phyloP scores from a whole-genome alignment of 2,329 filamentous ascomycete genomes.

The Trichoderma arundinaceum region DNA sequence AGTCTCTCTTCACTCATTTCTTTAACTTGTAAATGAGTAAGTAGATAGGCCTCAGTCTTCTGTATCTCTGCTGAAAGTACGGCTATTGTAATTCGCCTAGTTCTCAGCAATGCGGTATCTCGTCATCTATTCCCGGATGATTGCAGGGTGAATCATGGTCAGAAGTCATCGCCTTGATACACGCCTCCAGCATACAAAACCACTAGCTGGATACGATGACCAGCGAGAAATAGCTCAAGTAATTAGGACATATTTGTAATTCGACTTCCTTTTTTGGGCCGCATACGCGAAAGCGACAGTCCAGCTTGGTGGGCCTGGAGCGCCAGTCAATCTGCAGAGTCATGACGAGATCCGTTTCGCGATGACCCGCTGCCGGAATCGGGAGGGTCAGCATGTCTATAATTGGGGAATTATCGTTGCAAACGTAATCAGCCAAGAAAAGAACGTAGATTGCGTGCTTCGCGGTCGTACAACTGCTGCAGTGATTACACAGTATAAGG shows the following conservation, averaged over 20 bases:
- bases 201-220: neutral
- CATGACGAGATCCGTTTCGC: constrained; percentile 30
- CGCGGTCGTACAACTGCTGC: constrained; percentile 19
- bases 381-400: neutral
- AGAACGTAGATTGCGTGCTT: constrained; percentile 20
- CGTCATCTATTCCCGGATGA: neutral
- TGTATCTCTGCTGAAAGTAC: too few species aligned
- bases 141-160: neutral
- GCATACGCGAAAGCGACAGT: neutral
- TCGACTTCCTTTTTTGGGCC: neutral
- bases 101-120: neutral
- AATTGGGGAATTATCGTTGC: neutral
- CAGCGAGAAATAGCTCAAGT: neutral
- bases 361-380: constrained; percentile 23
- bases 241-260: constrained; percentile 4
- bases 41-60: too few species aligned
- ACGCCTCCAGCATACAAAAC: too few species aligned
- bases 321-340: constrained; percentile 2
- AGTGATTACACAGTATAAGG: constrained; percentile 13
- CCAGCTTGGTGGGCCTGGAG: constrained; percentile 5
- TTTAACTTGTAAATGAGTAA: too few species aligned
- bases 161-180: neutral
- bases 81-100: too few species aligned
- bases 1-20: neutral
- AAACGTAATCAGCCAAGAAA: constrained; percentile 21